phyloP scores from a whole-genome alignment of 1,284 basidiomycete genomes.

The Sutorius eximius region DNA sequence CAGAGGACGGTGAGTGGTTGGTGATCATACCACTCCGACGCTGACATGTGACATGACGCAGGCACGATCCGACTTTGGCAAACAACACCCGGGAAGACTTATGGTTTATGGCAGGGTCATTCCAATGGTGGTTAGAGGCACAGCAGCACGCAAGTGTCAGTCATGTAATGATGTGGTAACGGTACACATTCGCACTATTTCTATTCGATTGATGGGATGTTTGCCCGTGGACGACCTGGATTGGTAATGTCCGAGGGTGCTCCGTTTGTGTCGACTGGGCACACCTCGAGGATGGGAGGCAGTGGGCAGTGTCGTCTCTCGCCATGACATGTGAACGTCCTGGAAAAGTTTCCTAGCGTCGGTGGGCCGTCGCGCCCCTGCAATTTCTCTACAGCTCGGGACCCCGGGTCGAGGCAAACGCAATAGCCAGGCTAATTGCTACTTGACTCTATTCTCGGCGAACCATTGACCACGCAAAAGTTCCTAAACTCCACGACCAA shows the following conservation, averaged over 20 bases:
- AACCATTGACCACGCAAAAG: too few species aligned
- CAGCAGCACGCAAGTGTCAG: not conserved
- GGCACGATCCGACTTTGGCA: constrained; percentile 97
- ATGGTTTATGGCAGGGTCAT: constrained; percentile 88
- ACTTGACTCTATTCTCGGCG: too few species aligned
- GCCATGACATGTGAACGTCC: not conserved
- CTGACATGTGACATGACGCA: constrained; percentile 30
- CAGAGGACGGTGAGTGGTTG: constrained; percentile 66
- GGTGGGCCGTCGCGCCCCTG: too few species aligned
- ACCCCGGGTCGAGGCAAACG: too few species aligned
- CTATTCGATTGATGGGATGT: constrained; percentile 14
- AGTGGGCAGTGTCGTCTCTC: too few species aligned
- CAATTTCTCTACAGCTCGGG: too few species aligned
- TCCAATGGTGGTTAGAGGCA: constrained; percentile 46
- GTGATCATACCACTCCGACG: not conserved
- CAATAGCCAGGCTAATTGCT: too few species aligned
- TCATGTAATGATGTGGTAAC: constrained; percentile 9
- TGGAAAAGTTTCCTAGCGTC: too few species aligned
- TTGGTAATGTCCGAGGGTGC: constrained; percentile 18
- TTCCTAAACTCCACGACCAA: too few species aligned
- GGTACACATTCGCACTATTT: constrained; percentile 12
- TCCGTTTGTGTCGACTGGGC: not conserved
- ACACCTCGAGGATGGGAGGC: not conserved
- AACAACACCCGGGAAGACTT: constrained; percentile 88
- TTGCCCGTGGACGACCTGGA: constrained; percentile 15